These are phyloP conservation scores for Chloris gayana DNA, from an alignment of 176 grass and related monocot species.

Conservation along the genomic window DNA sequence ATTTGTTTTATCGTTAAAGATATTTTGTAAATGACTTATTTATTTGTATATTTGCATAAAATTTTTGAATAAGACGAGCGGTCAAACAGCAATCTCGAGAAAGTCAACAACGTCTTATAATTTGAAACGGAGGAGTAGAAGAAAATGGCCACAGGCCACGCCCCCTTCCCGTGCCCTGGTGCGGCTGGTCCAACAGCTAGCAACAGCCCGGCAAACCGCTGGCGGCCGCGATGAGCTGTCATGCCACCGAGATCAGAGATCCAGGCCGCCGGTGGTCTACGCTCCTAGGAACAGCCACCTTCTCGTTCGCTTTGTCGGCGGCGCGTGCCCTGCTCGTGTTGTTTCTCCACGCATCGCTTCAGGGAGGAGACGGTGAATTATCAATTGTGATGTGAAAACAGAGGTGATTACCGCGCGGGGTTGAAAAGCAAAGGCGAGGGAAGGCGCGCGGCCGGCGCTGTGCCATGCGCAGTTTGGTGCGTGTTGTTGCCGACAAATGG, in stretches of 20 bases:
- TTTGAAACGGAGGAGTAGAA: too few relatives aligned
- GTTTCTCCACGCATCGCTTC: not conserved
- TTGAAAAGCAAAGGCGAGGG: too few relatives aligned
- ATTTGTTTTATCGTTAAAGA: too few relatives aligned
- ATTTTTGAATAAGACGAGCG: too few relatives aligned
- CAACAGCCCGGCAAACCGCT: conserved; percentile 41
- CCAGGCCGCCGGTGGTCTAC: not conserved
- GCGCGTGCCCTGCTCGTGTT: conserved; percentile 8
- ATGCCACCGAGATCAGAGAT: conserved; percentile 34
- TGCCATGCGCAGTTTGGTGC: not conserved
- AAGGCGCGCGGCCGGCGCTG: not conserved
- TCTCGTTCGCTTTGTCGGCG: conserved; percentile 39
- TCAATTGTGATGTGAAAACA: not conserved
- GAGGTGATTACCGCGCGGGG: too few relatives aligned
- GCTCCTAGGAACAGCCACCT: conserved; percentile 16
- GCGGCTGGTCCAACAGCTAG: conserved; percentile 55
- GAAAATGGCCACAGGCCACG: not conserved
- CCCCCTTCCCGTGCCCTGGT: not conserved
- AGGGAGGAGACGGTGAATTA: not conserved
- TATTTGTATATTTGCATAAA: too few relatives aligned
- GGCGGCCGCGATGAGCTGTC: not conserved
- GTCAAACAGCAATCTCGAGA: too few relatives aligned
- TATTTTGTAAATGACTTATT: too few relatives aligned
- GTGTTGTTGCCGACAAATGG: conserved; percentile 24
- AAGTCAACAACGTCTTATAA: too few relatives aligned